phyloP scores from a whole-genome alignment of 1,284 basidiomycete genomes.

The Malassezia cuniculi region DNA sequence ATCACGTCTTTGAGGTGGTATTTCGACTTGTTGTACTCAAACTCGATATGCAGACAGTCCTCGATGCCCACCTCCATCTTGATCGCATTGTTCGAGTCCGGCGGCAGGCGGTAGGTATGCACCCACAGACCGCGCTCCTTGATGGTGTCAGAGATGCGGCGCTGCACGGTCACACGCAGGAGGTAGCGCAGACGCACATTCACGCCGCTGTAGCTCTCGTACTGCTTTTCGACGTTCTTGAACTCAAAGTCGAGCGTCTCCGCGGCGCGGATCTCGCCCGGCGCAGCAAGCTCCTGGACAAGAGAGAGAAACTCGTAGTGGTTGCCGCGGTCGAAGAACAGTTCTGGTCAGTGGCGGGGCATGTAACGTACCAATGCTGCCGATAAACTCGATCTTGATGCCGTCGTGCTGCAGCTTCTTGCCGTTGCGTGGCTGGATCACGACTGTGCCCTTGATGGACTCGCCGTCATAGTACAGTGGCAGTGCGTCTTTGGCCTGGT shows the following conservation, averaged over 20 bases:
- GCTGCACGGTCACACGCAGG: conserved; percentile 75
- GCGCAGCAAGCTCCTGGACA: conserved; percentile 82
- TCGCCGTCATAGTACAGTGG: conserved; percentile 95
- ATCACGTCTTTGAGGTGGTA: conserved; percentile 99
- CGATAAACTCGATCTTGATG: conserved; percentile 93
- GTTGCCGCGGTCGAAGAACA: conserved; percentile 92
- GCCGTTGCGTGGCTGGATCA: conserved; percentile 78
- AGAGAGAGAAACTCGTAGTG: conserved; percentile 95
- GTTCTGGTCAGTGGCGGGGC: conserved; percentile 51
- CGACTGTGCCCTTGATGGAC: conserved; percentile 67
- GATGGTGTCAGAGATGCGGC: conserved; percentile 77
- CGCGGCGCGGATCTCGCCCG: conserved; percentile 84
- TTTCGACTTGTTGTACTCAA: conserved; percentile 99
- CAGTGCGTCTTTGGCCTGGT: conserved; percentile 66
- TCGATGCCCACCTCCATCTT: conserved; percentile 99
- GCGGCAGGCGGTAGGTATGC: conserved; percentile 94
- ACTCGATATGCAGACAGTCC: conserved; percentile 96
- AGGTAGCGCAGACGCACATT: conserved; percentile 92
- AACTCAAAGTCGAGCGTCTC: conserved; percentile 92
- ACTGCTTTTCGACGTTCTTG: conserved; percentile 99
- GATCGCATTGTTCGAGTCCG: conserved; percentile 90
- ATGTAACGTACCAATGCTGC: conserved; percentile 64
- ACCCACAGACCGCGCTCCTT: conserved; percentile 96
- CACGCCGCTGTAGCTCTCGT: conserved; percentile 92
- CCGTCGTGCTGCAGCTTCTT: conserved; percentile 92